Evolutionary conservation across 2,329 filamentous ascomycete genomes (phyloP).

Genomic region (Monilinia polystroma): DNA sequence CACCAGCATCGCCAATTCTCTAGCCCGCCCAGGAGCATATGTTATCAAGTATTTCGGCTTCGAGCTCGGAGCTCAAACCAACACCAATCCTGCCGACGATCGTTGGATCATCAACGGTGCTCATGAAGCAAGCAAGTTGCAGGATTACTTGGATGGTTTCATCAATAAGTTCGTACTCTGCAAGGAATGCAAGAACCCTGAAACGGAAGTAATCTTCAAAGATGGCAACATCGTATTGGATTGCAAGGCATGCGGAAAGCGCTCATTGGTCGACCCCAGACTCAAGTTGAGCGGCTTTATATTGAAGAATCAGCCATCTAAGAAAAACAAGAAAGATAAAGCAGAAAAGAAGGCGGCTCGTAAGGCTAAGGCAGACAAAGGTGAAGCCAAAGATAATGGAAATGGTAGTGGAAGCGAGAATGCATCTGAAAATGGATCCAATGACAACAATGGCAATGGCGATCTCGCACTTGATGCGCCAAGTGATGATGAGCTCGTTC

Average conservation of each 20-base stretch:
- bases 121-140: constrained; percentile 90
- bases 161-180: constrained; percentile 98
- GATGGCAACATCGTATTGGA: constrained; percentile 89
- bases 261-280: constrained; percentile 84
- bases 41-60: constrained; percentile 99
- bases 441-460: constrained; percentile 44
- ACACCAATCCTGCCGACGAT: constrained; percentile 94
- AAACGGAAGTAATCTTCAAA: constrained; percentile 95
- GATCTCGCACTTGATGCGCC: constrained; percentile 63
- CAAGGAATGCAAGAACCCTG: constrained; percentile 99
- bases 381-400: constrained; percentile 50
- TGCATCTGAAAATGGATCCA: constrained; percentile 57
- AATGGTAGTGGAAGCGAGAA: constrained; percentile 63
- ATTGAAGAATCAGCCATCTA: constrained; percentile 88
- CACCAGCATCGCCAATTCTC: constrained; percentile 85
- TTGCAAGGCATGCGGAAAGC: constrained; percentile 98
- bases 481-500: constrained; percentile 90
- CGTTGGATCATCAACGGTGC: constrained; percentile 99
- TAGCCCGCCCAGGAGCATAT: constrained; percentile 88
- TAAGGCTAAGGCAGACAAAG: constrained; percentile 59
- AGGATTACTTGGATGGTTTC: constrained; percentile 98
- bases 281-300: constrained; percentile 98
- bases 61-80: constrained; percentile 97
- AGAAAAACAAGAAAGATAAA: constrained; percentile 99
- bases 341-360: constrained; percentile 86